Evolutionary conservation across 768 basidiomycete species (phyloP).

Genomic region (Tulasnella sp.): DNA sequence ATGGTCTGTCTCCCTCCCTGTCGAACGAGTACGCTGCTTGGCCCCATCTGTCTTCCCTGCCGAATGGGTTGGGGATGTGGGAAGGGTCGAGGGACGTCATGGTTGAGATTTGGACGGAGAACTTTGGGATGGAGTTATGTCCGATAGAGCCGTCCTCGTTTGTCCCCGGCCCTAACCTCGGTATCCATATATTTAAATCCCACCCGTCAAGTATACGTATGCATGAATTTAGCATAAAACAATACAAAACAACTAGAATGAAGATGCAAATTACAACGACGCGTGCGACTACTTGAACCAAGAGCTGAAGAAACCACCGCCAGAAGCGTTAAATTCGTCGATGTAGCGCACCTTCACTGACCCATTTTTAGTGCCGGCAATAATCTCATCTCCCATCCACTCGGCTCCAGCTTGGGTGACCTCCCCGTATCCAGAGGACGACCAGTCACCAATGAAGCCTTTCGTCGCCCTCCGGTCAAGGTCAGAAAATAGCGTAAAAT

Average conservation of each 20-base stretch:
- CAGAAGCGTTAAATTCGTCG: background rate
- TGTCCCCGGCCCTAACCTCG: too few species aligned
- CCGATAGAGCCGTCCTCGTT: background rate
- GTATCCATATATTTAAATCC: too few species aligned
- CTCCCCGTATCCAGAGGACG: background rate
- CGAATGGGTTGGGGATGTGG: constrained; percentile 16
- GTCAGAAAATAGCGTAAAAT: background rate
- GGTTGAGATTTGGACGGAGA: background rate
- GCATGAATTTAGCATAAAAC: too few species aligned
- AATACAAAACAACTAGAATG: too few species aligned
- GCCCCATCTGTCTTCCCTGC: background rate
- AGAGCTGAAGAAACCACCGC: background rate
- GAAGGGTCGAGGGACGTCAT: constrained; percentile 17
- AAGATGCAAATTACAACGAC: too few species aligned
- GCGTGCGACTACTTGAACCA: too few species aligned
- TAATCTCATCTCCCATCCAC: background rate
- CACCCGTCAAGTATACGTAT: too few species aligned
- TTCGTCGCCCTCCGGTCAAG: background rate
- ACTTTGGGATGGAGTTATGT: background rate
- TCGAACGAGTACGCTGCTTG: constrained; percentile 2
- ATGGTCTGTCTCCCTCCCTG: background rate
- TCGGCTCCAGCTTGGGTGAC: background rate
- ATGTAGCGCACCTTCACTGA: background rate
- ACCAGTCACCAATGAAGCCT: background rate
- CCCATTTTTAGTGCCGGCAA: background rate